A percentile compares a stretch with the other conserved stretches of the same genome.
These are phyloP conservation scores for Saturnispora hagleri DNA, from an alignment of 805 yeast genomes.

Conservation along the genomic window DNA sequence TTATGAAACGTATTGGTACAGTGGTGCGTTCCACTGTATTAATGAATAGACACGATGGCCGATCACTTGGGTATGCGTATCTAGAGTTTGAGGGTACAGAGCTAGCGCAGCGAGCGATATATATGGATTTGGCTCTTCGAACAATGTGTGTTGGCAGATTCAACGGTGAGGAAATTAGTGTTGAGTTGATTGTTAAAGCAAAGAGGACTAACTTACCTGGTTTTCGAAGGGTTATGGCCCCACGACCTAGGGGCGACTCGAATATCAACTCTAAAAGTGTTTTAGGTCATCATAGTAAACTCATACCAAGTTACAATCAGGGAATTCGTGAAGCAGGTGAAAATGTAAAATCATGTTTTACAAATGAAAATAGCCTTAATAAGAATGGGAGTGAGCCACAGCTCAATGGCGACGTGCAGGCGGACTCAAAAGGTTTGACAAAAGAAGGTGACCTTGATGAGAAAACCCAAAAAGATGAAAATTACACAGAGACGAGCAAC, in stretches of 20 bases:
- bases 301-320: neutral
- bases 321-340: neutral
- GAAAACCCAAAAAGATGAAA: neutral
- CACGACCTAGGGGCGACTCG: neutral
- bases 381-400: neutral
- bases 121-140: slow-evolving; percentile 57
- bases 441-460: neutral
- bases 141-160: slow-evolving; percentile 31
- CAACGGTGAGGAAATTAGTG: neutral
- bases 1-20: slow-evolving; percentile 51
- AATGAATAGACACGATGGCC: slow-evolving; percentile 64
- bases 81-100: slow-evolving; percentile 67
- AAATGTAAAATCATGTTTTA: neutral
- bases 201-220: slow-evolving; percentile 83
- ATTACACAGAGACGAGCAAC: neutral
- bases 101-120: slow-evolving; percentile 56
- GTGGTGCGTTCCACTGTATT: slow-evolving; percentile 75
- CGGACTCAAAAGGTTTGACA: neutral
- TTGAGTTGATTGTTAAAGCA: slow-evolving; percentile 52
- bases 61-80: slow-evolving; percentile 82
- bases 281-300: neutral
- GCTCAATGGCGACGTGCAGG: neutral
- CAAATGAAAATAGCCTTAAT: neutral
- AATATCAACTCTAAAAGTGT: neutral
- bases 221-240: slow-evolving; percentile 26